A percentile compares a stretch with the other conserved stretches of the same genome.
phyloP scores from a whole-genome alignment of 2,329 filamentous ascomycete genomes.

The Paradendryphiella salina region DNA sequence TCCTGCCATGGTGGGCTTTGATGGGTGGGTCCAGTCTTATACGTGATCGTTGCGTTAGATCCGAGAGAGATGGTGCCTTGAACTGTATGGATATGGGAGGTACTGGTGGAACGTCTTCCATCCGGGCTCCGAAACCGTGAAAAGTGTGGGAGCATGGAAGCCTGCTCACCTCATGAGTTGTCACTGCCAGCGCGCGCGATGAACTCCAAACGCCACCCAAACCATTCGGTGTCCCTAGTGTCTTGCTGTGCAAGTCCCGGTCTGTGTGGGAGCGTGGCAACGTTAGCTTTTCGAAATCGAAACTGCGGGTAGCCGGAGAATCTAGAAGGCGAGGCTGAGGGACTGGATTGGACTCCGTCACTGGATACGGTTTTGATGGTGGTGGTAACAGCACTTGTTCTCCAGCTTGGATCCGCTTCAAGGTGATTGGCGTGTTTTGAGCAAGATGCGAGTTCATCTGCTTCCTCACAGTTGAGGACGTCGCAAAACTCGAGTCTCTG shows the following conservation, averaged over 20 bases:
- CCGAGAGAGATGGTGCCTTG: conserved; percentile 21
- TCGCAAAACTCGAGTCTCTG: conserved; percentile 22
- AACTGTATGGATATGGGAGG: conserved; percentile 32
- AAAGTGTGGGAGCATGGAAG: conserved; percentile 38
- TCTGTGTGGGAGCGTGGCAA: conserved; percentile 23
- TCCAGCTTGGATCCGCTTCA: conserved; percentile 17
- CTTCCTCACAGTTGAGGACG: conserved; percentile 23
- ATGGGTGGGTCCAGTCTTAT: neutral
- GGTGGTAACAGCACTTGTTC: conserved; percentile 7
- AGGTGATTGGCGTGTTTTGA: conserved; percentile 28
- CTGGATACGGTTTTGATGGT: neutral
- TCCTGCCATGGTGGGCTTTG: neutral
- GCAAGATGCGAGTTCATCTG: conserved; percentile 20
- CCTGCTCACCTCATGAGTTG: conserved; percentile 42
- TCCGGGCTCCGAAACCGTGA: conserved; percentile 25
- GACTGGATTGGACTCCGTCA: conserved; percentile 7
- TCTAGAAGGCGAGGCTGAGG: conserved; percentile 21
- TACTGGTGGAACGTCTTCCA: conserved; percentile 27
- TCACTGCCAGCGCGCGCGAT: conserved; percentile 23
- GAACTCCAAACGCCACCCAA: conserved; percentile 26
- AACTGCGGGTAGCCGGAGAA: conserved; percentile 8
- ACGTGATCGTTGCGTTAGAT: conserved; percentile 5
- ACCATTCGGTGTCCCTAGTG: conserved; percentile 25
- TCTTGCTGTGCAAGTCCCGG: conserved; percentile 24
- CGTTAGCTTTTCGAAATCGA: conserved; percentile 1